phyloP scores from a whole-genome alignment of 441 rosid species.

The Codiaeum variegatum region DNA sequence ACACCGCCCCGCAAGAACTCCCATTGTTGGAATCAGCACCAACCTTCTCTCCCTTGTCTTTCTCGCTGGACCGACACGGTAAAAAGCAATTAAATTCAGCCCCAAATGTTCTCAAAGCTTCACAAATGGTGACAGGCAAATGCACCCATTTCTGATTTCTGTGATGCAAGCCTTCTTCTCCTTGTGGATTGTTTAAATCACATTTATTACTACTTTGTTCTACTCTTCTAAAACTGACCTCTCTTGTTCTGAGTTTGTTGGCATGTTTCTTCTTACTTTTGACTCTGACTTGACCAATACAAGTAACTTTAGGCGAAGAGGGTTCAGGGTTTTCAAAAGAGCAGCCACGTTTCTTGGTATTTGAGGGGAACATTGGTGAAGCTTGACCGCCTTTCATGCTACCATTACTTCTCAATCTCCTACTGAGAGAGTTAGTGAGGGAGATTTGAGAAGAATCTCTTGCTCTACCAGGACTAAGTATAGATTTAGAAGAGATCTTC shows the following conservation, averaged over 20 bases:
- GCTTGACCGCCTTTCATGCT: conserved; percentile 72
- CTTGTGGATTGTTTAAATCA: conserved; percentile 29
- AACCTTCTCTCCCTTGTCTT: conserved; percentile 37
- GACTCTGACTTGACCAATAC: conserved; percentile 89
- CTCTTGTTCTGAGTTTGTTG: conserved; percentile 66
- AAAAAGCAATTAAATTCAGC: conserved; percentile 80
- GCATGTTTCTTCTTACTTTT: conserved; percentile 90
- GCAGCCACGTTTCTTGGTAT: conserved; percentile 52
- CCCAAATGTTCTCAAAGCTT: conserved; percentile 70
- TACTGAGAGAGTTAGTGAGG: conserved; percentile 68
- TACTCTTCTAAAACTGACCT: conserved; percentile 56
- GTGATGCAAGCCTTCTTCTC: conserved; percentile 38
- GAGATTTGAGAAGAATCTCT: conserved; percentile 62
- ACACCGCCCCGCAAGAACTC: conserved; percentile 50
- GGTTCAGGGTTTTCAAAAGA: conserved; percentile 71
- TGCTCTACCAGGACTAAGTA: conserved; percentile 61
- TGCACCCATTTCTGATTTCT: conserved; percentile 77
- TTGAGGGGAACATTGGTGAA: conserved; percentile 72
- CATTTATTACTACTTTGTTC: conserved; percentile 28
- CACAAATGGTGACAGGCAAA: conserved; percentile 74
- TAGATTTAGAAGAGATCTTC: conserved; percentile 72
- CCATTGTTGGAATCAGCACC: conserved; percentile 17
- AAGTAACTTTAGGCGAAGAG: conserved; percentile 88
- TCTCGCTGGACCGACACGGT: conserved; percentile 62
- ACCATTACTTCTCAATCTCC: conserved; percentile 61